phyloP scores from a whole-genome alignment of 331 rosid species.

The Acacia concinna region DNA sequence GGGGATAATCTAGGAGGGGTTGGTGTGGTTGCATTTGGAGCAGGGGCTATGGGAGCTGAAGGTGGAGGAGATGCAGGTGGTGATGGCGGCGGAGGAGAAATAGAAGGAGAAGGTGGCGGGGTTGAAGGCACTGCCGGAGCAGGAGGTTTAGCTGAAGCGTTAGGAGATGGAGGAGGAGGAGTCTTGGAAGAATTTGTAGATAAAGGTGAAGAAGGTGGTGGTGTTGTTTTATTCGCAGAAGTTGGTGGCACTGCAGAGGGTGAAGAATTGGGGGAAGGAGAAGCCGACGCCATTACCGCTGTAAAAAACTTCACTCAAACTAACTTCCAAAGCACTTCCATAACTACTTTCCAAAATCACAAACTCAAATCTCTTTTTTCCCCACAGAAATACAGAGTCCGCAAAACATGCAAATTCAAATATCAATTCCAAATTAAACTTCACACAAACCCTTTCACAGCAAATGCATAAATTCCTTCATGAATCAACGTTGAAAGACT shows the following conservation, averaged over 20 bases:
- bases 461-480: constrained; percentile 15
- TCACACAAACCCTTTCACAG: constrained; percentile 26
- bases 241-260: constrained; percentile 64
- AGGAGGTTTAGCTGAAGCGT: constrained; percentile 49
- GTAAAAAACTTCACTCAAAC: constrained; percentile 35
- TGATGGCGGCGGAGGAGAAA: constrained; percentile 16
- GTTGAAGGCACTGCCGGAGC: constrained; percentile 33
- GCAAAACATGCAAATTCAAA: constrained; percentile 32
- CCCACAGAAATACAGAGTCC: constrained; percentile 2
- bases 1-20: constrained; percentile 42
- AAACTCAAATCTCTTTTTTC: constrained; percentile 22
- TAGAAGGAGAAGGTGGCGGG: constrained; percentile 42
- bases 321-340: constrained; percentile 37
- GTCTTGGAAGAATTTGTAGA: constrained; percentile 27
- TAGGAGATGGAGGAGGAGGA: constrained; percentile 39
- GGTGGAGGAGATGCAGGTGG: not conserved
- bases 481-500: constrained; percentile 24
- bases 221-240: constrained; percentile 35
- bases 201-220: constrained; percentile 39
- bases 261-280: constrained; percentile 68
- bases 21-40: constrained; percentile 45
- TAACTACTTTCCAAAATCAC: constrained; percentile 27
- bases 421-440: constrained; percentile 17
- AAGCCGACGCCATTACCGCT: constrained; percentile 43
- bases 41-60: constrained; percentile 32